Conservation (phyloP, 129 eudicot genomes). For the Lonicera japonica region DNA sequence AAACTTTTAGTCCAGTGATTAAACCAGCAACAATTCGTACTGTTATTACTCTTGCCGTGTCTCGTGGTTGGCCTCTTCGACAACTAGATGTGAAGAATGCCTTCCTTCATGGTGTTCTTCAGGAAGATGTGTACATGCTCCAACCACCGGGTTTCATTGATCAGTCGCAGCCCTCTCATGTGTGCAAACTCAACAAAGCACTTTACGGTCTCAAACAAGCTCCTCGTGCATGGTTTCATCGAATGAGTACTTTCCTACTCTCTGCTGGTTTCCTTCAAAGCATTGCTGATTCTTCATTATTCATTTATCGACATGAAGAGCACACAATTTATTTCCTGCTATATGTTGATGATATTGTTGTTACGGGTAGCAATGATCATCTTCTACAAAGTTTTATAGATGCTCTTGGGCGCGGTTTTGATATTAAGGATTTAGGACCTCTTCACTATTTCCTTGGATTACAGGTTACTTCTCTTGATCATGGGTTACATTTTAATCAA, state of each 20-base stretch:
- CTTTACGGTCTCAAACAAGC: conserved; percentile 4
- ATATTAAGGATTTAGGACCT: no score
- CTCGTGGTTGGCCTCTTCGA: background rate
- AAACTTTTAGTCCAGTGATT: background rate
- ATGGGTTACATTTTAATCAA: background rate
- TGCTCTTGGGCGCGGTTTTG: background rate
- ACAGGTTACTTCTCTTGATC: background rate
- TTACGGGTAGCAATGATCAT: background rate
- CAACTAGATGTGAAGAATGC: background rate
- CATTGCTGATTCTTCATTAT: background rate
- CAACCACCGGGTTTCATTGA: conserved; percentile 3
- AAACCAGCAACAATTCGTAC: background rate
- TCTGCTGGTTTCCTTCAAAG: background rate
- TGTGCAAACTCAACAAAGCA: background rate
- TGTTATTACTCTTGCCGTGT: background rate
- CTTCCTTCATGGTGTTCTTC: background rate
- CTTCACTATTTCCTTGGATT: background rate
- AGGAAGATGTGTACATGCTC: background rate
- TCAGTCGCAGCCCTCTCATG: background rate
- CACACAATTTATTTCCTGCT: background rate
- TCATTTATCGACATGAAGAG: background rate
- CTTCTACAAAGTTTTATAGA: background rate
- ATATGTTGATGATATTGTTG: background rate
- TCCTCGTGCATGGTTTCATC: conserved; percentile 1
- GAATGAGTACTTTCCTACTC: background rate